Conservation (phyloP, 371 early-diverging fungal genomes). For the Umbelopsis sp. region DNA sequence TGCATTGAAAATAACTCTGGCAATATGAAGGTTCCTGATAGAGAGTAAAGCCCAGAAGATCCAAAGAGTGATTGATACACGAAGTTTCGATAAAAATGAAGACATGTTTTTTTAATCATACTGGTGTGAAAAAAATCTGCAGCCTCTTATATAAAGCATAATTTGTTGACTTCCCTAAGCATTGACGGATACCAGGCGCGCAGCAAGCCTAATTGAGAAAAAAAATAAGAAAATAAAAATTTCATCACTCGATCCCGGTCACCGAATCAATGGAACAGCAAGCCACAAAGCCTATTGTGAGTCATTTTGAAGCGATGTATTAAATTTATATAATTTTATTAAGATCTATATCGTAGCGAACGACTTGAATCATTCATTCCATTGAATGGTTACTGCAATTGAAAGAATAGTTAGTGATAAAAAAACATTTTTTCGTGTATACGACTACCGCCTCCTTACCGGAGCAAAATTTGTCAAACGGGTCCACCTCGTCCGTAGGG, state of each 20-base stretch:
- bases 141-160: neutral
- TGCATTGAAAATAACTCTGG: neutral
- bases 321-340: too few species aligned
- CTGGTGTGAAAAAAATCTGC: too few species aligned
- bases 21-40: neutral
- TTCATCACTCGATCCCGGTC: neutral
- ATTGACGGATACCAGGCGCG: too few species aligned
- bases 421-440: neutral
- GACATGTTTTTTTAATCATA: neutral
- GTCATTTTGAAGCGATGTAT: too few species aligned
- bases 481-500: neutral
- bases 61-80: neutral
- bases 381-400: neutral
- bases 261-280: too few species aligned
- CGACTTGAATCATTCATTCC: neutral
- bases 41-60: neutral
- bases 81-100: neutral
- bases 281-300: too few species aligned
- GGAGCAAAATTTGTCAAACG: constrained; percentile 15
- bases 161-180: too few species aligned
- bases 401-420: neutral
- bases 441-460: neutral
- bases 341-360: neutral
- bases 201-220: neutral
- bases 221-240: neutral